Evolutionary conservation across 208 protist species (phyloP).

Genomic region (Cochliopodium minus): DNA sequence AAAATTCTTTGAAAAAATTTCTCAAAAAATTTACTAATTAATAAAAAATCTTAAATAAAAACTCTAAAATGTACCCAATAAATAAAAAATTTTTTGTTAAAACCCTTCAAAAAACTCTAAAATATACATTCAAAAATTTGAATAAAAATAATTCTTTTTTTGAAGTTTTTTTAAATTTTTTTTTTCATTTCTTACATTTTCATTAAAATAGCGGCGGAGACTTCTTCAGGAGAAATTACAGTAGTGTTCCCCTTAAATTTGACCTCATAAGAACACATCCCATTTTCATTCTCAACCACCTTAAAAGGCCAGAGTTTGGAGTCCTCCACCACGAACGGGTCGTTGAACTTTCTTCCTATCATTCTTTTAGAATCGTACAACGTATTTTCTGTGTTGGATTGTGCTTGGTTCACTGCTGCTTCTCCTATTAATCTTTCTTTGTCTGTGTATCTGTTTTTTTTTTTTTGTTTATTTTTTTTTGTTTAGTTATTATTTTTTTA

Average conservation of each 20-base stretch:
- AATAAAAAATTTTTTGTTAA: too few relatives aligned
- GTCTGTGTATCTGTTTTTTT: too few relatives aligned
- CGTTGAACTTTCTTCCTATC: constrained; percentile 60
- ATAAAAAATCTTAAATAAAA: too few relatives aligned
- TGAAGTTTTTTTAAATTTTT: too few relatives aligned
- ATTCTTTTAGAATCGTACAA: constrained; percentile 85
- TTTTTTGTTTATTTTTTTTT: too few relatives aligned
- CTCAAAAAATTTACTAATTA: too few relatives aligned
- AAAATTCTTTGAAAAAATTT: too few relatives aligned
- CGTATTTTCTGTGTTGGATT: constrained; percentile 60
- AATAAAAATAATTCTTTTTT: too few relatives aligned
- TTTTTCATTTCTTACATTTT: constrained; percentile 71
- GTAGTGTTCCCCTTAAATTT: background rate
- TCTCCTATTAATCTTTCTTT: constrained; percentile 55
- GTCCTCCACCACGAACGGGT: constrained; percentile 62
- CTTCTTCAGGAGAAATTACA: constrained; percentile 16
- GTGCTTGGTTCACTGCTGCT: constrained; percentile 65
- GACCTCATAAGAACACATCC: constrained; percentile 45
- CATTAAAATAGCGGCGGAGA: constrained; percentile 6
- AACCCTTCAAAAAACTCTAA: too few relatives aligned
- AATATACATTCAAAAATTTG: too few relatives aligned
- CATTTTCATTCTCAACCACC: constrained; percentile 38
- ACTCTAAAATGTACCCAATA: too few relatives aligned
- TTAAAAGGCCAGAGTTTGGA: constrained; percentile 79
- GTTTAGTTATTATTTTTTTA: too few relatives aligned